A percentile compares a stretch with the other conserved stretches of the same genome.
These are phyloP conservation scores for Candida cerambycidarum DNA, from an alignment of 805 yeast species.

Conservation along the genomic window DNA sequence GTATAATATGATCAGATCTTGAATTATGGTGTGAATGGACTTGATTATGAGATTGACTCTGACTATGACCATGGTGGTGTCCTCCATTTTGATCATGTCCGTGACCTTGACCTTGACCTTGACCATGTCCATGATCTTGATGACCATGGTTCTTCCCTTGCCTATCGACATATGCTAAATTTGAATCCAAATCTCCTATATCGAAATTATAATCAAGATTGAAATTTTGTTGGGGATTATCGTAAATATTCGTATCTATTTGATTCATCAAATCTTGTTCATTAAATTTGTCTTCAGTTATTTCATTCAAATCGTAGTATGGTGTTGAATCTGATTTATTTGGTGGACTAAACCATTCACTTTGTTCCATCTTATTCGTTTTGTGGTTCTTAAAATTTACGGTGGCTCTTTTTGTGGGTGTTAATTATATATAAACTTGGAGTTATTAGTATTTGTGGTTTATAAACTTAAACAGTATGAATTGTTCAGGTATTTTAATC, in stretches of 20 bases:
- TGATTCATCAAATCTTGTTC: slow-evolving; percentile 27
- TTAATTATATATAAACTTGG: no score
- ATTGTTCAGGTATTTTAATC: no score
- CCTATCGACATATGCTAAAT: slow-evolving; percentile 1
- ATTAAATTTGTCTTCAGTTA: slow-evolving; percentile 17
- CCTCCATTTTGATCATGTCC: no score
- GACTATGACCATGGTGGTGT: no score
- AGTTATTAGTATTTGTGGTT: no score
- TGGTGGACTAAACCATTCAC: slow-evolving; percentile 18
- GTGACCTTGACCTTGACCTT: no score
- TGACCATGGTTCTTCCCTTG: no score
- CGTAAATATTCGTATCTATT: slow-evolving; percentile 29
- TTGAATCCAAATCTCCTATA: slow-evolving; percentile 5
- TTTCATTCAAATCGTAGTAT: slow-evolving; percentile 18
- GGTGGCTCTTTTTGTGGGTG: no score
- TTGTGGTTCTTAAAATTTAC: no score
- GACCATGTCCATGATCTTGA: no score
- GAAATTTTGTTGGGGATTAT: slow-evolving; percentile 11
- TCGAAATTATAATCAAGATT: slow-evolving; percentile 13
- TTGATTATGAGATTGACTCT: no score
- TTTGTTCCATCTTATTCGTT: slow-evolving; percentile 20
- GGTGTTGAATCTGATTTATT: slow-evolving; percentile 15
- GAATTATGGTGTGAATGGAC: not conserved
- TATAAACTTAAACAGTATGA: no score
- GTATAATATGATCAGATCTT: not conserved